Conservation (phyloP, 192 early-diverging fungal genomes). For the Phlyctochytrium arcticum region DNA sequence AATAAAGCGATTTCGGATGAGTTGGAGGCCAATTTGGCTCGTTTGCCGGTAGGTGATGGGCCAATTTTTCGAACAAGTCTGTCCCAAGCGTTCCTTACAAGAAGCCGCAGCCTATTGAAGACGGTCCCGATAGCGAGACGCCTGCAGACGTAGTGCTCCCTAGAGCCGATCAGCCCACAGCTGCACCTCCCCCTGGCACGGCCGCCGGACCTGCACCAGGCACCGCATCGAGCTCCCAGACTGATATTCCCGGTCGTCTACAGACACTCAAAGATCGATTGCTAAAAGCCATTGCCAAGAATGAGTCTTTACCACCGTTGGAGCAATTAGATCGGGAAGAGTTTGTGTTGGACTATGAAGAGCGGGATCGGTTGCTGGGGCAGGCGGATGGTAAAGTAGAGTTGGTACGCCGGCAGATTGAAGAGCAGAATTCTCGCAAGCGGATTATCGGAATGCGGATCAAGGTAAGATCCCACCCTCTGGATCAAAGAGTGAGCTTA, state of each 20-base stretch:
- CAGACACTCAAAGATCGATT: slow-evolving; percentile 35
- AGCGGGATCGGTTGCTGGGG: slow-evolving; percentile 39
- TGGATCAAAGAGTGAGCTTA: neutral
- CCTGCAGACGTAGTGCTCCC: neutral
- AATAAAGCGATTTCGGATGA: neutral
- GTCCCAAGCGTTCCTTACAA: neutral
- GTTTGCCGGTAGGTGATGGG: neutral
- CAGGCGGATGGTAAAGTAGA: slow-evolving; percentile 32
- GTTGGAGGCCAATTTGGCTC: neutral
- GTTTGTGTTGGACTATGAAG: slow-evolving; percentile 52
- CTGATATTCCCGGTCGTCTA: slow-evolving; percentile 21
- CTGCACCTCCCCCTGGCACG: neutral
- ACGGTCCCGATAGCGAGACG: too few species aligned
- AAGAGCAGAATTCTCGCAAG: slow-evolving; percentile 47
- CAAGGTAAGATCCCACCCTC: slow-evolving; percentile 32
- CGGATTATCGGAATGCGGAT: slow-evolving; percentile 46
- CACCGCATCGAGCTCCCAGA: neutral
- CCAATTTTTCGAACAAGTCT: neutral
- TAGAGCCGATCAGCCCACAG: neutral
- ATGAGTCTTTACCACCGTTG: slow-evolving; percentile 38
- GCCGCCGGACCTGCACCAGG: neutral
- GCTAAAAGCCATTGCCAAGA: slow-evolving; percentile 37
- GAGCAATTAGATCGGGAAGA: slow-evolving; percentile 43
- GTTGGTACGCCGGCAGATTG: slow-evolving; percentile 33
- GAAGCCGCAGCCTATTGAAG: too few species aligned